Conservation (phyloP, 805 yeast species). For the Kazachstania bromeliacearum region DNA sequence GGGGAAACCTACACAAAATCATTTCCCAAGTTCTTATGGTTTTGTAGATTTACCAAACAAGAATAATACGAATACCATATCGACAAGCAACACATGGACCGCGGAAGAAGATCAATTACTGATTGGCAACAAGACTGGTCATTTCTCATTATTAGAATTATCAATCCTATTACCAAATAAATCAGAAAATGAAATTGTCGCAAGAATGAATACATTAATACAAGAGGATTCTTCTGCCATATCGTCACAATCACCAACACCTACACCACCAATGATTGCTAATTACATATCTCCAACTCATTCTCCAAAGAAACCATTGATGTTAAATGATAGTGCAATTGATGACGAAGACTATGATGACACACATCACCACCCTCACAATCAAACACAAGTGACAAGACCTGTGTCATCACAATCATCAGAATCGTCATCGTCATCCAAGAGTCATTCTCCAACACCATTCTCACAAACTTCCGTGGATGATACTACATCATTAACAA, state of each 20-base stretch:
- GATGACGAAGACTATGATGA: not conserved
- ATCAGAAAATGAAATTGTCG: conserved; percentile 64
- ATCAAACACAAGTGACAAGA: not conserved
- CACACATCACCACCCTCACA: not conserved
- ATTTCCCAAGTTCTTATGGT: conserved; percentile 9
- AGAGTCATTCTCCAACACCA: conserved; percentile 15
- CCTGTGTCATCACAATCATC: not conserved
- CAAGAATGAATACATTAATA: conserved; percentile 42
- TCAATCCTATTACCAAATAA: conserved; percentile 63
- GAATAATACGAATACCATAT: not conserved
- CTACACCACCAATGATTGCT: not conserved
- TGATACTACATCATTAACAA: conserved; percentile 3
- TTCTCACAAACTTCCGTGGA: conserved; percentile 7
- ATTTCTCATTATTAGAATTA: conserved; percentile 62
- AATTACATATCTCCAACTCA: conserved; percentile 12
- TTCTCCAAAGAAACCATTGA: conserved; percentile 11
- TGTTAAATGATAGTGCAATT: conserved; percentile 1
- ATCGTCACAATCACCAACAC: not conserved
- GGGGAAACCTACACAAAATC: not conserved
- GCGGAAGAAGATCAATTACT: conserved; percentile 65
- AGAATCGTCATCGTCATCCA: conserved; percentile 7
- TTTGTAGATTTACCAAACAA: conserved; percentile 16
- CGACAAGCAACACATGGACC: conserved; percentile 30
- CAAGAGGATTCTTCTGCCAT: not conserved
- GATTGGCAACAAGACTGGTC: conserved; percentile 43